Percentiles rank a stretch among this genome's conserved stretches.
Evolutionary conservation across 2,329 filamentous ascomycete species (phyloP).

Genomic region (Epichloe brachyelytri): DNA sequence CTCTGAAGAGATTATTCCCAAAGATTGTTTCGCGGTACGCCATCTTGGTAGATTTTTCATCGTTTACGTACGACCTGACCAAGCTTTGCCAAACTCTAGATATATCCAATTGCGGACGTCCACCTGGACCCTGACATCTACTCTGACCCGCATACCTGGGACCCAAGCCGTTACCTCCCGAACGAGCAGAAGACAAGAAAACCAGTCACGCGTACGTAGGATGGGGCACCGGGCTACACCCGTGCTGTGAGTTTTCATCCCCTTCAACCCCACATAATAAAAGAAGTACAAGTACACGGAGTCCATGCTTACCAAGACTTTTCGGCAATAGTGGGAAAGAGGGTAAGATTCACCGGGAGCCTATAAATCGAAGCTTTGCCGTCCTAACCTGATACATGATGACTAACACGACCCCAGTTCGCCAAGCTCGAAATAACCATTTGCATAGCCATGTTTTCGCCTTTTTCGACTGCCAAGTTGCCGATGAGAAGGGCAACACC

Average conservation of each 20-base stretch:
- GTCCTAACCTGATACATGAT: neutral
- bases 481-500: conserved; percentile 25
- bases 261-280: neutral
- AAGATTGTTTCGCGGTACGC: conserved; percentile 27
- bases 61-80: neutral
- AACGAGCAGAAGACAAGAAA: conserved; percentile 31
- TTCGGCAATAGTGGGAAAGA: conserved; percentile 4
- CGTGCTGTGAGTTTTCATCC: conserved; percentile 16
- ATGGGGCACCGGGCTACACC: conserved; percentile 24
- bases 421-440: conserved; percentile 40
- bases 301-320: neutral
- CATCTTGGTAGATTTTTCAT: neutral
- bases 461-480: conserved; percentile 32
- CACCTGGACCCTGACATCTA: conserved; percentile 37
- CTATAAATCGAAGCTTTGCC: no score
- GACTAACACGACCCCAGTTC: conserved; percentile 19
- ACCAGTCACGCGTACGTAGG: conserved; percentile 17
- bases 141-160: conserved; percentile 32
- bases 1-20: conserved; percentile 36
- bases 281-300: neutral
- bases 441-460: conserved; percentile 36
- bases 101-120: conserved; percentile 33
- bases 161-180: conserved; percentile 35
- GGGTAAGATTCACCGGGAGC: neutral
- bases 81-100: conserved; percentile 8